Evolutionary conservation across 2,329 filamentous ascomycete genomes (phyloP).

Genomic region (Aspergillus fumigatiaffinis): DNA sequence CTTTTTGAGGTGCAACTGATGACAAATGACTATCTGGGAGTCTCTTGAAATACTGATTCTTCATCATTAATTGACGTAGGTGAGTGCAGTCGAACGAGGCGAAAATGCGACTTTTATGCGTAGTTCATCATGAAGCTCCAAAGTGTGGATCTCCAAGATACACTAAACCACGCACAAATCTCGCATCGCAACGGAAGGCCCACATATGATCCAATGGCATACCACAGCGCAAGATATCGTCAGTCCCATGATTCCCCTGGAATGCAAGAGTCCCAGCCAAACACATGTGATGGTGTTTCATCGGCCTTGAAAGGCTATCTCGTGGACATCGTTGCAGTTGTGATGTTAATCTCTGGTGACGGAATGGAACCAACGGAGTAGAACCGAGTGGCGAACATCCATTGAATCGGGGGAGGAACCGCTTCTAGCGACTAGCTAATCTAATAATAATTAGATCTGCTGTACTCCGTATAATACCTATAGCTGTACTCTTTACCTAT

Average conservation of each 20-base stretch:
- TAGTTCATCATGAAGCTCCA: neutral
- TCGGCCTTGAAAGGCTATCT: neutral
- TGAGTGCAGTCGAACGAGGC: slow-evolving; percentile 9
- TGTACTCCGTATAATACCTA: neutral
- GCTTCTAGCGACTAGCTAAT: neutral
- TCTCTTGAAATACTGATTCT: neutral
- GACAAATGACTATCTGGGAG: neutral
- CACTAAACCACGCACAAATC: slow-evolving; percentile 33
- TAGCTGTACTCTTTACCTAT: too few relatives aligned
- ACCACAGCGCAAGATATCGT: neutral
- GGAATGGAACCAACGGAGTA: neutral
- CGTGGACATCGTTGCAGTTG: neutral
- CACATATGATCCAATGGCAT: neutral
- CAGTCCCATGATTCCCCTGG: neutral
- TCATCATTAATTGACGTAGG: neutral
- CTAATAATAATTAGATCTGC: neutral
- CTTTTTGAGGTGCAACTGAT: neutral
- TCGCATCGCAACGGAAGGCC: slow-evolving; percentile 18
- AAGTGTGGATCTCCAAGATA: neutral
- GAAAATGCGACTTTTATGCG: slow-evolving; percentile 33
- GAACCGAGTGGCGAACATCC: neutral
- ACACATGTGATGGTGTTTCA: neutral
- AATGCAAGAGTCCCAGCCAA: neutral
- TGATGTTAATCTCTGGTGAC: neutral
- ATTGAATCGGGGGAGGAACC: neutral